phyloP scores from a whole-genome alignment of 164 flowering plant species.

The Stephania cephalantha region DNA sequence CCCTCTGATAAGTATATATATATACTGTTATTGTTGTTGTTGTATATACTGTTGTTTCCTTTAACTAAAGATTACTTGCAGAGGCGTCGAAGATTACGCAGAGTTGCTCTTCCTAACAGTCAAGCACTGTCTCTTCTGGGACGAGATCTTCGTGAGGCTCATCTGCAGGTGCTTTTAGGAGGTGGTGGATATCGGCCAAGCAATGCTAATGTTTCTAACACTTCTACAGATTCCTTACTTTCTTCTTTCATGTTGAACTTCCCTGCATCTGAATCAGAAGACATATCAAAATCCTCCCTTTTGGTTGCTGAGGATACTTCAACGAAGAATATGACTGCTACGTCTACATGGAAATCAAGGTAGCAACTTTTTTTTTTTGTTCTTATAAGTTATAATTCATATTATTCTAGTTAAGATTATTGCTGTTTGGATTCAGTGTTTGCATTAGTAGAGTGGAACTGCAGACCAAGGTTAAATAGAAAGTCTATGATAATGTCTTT shows the following conservation, averaged over 20 bases:
- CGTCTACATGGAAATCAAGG: conserved; percentile 68
- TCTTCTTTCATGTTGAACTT: conserved; percentile 68
- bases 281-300: conserved; percentile 58
- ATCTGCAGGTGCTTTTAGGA: conserved; percentile 77
- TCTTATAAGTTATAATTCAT: not conserved
- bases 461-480: not conserved
- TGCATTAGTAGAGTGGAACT: not conserved
- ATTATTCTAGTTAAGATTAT: not conserved
- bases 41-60: conserved; percentile 15
- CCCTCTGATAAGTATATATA: not conserved
- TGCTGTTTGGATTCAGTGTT: not conserved
- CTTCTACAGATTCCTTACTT: conserved; percentile 60
- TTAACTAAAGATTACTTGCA: conserved; percentile 57
- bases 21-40: too few relatives aligned
- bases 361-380: conserved; percentile 11
- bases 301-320: conserved; percentile 45
- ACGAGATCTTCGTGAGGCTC: conserved; percentile 89
- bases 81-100: conserved; percentile 74
- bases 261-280: conserved; percentile 63
- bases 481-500: not conserved
- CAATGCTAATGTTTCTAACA: conserved; percentile 39
- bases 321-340: conserved; percentile 29
- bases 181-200: conserved; percentile 62
- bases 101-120: conserved; percentile 68
- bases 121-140: conserved; percentile 69